These are phyloP conservation scores for Mycena amicta DNA, from an alignment of 768 basidiomycete genomes.

Conservation along the genomic window DNA sequence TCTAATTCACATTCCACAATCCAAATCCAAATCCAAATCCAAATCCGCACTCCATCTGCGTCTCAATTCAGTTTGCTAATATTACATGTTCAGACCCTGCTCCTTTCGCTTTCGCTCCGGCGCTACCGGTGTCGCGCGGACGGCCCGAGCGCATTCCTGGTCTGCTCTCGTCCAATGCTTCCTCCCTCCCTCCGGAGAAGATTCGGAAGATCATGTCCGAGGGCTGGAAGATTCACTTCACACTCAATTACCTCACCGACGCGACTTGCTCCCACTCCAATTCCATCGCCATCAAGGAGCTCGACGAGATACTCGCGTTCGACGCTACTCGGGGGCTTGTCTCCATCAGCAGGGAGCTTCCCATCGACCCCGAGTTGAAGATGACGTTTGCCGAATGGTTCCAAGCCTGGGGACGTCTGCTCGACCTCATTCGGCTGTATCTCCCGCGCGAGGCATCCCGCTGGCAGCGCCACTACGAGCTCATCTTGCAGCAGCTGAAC, in stretches of 20 bases:
- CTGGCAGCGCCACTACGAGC: background rate
- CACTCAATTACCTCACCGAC: background rate
- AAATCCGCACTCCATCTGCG: background rate
- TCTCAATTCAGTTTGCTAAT: background rate
- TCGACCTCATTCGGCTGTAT: background rate
- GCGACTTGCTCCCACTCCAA: background rate
- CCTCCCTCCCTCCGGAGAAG: background rate
- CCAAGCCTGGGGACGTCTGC: background rate
- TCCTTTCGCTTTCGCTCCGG: background rate
- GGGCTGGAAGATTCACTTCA: background rate
- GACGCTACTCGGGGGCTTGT: background rate
- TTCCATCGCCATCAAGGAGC: background rate
- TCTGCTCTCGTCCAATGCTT: background rate
- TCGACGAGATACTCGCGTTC: background rate
- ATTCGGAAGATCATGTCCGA: background rate
- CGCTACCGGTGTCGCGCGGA: background rate
- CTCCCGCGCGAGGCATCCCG: background rate
- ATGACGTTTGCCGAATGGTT: background rate
- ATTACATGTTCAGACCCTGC: background rate
- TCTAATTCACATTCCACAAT: background rate
- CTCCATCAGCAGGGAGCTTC: background rate
- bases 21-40: background rate
- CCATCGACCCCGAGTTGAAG: background rate
- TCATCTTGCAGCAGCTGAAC: background rate
- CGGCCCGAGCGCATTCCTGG: background rate